Conservation (phyloP, 208 protist genomes). For the Porcisia hertigi region DNA sequence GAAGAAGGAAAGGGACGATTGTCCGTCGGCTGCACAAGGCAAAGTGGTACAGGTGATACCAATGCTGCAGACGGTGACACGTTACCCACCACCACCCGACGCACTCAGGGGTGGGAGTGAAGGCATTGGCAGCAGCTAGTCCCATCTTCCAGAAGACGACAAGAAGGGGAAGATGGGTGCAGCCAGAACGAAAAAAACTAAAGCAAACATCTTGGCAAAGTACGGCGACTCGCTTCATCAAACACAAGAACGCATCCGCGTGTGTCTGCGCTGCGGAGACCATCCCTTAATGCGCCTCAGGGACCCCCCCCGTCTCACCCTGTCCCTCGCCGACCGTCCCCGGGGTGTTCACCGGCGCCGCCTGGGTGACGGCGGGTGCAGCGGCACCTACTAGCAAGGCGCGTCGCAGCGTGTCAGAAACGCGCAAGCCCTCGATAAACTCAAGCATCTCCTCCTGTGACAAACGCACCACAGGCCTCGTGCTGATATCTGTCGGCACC, state of each 20-base stretch:
- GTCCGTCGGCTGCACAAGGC: background rate
- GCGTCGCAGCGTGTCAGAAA: conserved; percentile 23
- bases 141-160: background rate
- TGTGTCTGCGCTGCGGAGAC: background rate
- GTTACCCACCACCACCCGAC: background rate
- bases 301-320: background rate
- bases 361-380: background rate
- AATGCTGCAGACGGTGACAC: background rate
- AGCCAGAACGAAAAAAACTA: background rate
- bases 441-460: conserved; percentile 22
- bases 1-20: background rate
- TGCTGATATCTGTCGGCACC: background rate
- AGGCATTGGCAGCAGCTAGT: background rate
- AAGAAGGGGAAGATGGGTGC: background rate
- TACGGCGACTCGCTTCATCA: background rate
- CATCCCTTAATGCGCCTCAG: background rate
- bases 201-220: background rate
- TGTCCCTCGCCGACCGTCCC: background rate
- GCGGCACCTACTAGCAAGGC: conserved; percentile 31
- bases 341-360: background rate
- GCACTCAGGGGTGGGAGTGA: background rate
- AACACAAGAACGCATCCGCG: background rate
- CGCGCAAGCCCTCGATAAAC: conserved; percentile 21
- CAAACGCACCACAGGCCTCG: background rate
- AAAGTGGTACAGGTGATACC: background rate